Conservation (phyloP, 768 basidiomycete genomes). For the Candolleomyces aberdarensis region DNA sequence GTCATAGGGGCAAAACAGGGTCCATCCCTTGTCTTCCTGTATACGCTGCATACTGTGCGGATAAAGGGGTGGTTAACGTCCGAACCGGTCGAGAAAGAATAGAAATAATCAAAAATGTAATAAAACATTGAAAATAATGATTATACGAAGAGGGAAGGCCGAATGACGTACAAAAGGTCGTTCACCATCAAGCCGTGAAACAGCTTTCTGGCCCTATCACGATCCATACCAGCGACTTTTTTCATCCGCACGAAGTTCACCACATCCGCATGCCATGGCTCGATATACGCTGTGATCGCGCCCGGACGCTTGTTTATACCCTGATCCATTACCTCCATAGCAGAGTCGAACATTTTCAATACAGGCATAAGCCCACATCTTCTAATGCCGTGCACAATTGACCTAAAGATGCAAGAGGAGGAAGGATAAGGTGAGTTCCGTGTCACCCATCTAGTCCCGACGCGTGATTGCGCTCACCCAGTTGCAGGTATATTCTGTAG, state of each 20-base stretch:
- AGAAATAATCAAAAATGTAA: no score
- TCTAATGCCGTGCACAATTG: background rate
- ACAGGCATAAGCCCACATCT: background rate
- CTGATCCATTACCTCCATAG: background rate
- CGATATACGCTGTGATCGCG: background rate
- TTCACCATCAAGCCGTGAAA: background rate
- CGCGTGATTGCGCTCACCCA: background rate
- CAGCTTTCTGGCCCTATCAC: background rate
- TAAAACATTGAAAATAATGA: no score
- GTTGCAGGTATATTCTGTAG: background rate
- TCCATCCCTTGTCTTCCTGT: background rate
- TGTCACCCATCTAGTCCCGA: no score
- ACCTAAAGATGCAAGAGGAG: background rate
- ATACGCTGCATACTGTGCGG: slow-evolving; percentile 1
- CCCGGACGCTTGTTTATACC: background rate
- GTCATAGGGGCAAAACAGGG: background rate
- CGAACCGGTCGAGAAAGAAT: no score
- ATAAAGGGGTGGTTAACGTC: no score
- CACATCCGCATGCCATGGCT: slow-evolving; percentile 1
- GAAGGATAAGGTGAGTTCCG: no score
- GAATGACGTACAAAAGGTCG: background rate
- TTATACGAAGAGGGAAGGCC: no score
- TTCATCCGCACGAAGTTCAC: background rate
- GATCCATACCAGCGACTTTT: background rate
- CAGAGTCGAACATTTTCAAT: background rate